Base-by-base conservation (phyloP, 768 basidiomycete species). In the Tylopilus balloui region DNA sequence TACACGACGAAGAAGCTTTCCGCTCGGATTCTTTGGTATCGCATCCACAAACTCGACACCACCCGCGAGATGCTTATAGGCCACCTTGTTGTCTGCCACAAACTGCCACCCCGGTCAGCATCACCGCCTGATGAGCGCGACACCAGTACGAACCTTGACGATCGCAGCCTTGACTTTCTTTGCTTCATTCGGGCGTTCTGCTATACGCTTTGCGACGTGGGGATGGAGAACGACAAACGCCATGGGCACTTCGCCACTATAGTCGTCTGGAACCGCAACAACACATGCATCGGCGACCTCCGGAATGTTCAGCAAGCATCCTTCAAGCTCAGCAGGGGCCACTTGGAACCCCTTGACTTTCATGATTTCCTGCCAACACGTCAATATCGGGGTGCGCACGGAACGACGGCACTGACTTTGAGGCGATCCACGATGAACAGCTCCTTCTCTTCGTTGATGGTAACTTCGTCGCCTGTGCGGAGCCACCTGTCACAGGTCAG, bases 321-420 rank as follows among this genome's bases (percentile, higher is more conserved):
- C 85, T 57, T 86, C 85, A 9, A 86, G 70, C 53, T 86, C 84
- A 4, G 86, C 84, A 2, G 85, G 86, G 1, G 86, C 83, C 1
- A 88, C 85, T 60, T 88, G 85, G 61, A 83, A 84, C 3, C 86
- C 86, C 58, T 69, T 75, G 36, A 83, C 80, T 69, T 87, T 86
- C 60, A 86, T 68, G 24, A 85, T 73, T 66, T 85, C 83, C 80
- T 82, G 44, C 25, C 19, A 19, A 37, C 19, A 27, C 25, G 69
- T 51, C 29, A 48, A 42, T 21, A 19, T 23, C 8, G 12, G 35
- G 21, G 8, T 41, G 21, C 17, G 2, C 17, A 20, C n/a, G 17
- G 13, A 20, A 42, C 10, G 6, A 20, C 5, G 10, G 17, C 42
- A 51, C 53, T 3, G 19, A 77, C 82, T 71, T 87, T 86, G 23